Percentiles rank a stretch among this genome's conserved stretches.
Evolutionary conservation across 371 early-diverging fungal species (phyloP).

Genomic region (Blakeslea trispora): DNA sequence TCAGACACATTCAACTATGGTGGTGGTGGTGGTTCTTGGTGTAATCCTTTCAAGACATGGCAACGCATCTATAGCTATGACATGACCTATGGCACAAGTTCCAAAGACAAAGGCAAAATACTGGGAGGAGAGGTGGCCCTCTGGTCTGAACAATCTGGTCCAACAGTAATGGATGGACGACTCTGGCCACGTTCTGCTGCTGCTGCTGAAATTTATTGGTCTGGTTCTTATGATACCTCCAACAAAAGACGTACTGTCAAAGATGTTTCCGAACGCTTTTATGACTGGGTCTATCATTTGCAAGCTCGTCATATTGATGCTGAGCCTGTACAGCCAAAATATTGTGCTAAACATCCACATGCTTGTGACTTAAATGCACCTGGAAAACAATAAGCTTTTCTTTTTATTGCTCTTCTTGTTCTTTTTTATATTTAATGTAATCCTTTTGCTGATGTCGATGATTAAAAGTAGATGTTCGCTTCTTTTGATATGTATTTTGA

Average conservation of each 20-base stretch:
- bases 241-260: slow-evolving; percentile 43
- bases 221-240: slow-evolving; percentile 55
- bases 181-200: slow-evolving; percentile 74
- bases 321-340: slow-evolving; percentile 72
- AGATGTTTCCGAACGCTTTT: slow-evolving; percentile 37
- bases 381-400: background rate
- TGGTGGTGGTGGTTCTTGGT: slow-evolving; percentile 71
- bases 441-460: slow-evolving; percentile 30
- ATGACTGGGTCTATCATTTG: slow-evolving; percentile 57
- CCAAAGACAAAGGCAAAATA: slow-evolving; percentile 32
- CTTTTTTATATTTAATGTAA: slow-evolving; percentile 13
- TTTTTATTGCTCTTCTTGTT: background rate
- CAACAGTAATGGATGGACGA: slow-evolving; percentile 53
- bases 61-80: slow-evolving; percentile 47
- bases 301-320: slow-evolving; percentile 67
- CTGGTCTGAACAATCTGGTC: slow-evolving; percentile 74
- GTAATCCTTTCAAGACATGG: slow-evolving; percentile 56
- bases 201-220: slow-evolving; percentile 73
- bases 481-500: slow-evolving; percentile 64
- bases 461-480: slow-evolving; percentile 20
- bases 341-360: slow-evolving; percentile 71
- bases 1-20: slow-evolving; percentile 42
- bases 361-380: slow-evolving; percentile 50
- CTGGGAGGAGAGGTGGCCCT: slow-evolving; percentile 49
- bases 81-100: slow-evolving; percentile 51